A percentile compares a stretch with the other conserved stretches of the same genome.
These are phyloP conservation scores for Lolium rigidum DNA, from an alignment of 176 grass and related monocot genomes.

Conservation along the genomic window DNA sequence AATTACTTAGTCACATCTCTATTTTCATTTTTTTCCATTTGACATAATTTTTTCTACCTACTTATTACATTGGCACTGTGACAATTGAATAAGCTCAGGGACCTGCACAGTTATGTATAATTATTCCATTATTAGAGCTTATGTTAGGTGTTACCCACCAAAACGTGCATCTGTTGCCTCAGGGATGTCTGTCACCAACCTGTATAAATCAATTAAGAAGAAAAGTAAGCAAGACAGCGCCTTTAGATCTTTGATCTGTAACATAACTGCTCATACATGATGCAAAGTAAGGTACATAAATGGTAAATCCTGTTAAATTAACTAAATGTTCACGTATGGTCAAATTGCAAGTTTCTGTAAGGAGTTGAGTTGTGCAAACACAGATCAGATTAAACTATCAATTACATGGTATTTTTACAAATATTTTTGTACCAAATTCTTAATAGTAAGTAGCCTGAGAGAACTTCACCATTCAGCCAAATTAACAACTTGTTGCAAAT, in stretches of 20 bases:
- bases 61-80: not conserved
- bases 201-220: slow-evolving; percentile 47
- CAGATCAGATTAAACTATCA: not conserved
- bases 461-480: not conserved
- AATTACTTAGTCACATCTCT: slow-evolving; percentile 26
- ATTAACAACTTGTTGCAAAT: slow-evolving; percentile 13
- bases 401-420: slow-evolving; percentile 24
- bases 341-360: slow-evolving; percentile 4
- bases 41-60: slow-evolving; percentile 15
- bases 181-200: slow-evolving; percentile 93
- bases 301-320: slow-evolving; percentile 26
- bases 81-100: not conserved
- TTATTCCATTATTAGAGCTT: slow-evolving; percentile 37
- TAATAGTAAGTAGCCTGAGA: not conserved
- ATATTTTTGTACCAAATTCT: slow-evolving; percentile 15
- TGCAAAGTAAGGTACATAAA: slow-evolving; percentile 18
- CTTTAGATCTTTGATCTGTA: slow-evolving; percentile 46
- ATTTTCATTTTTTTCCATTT: slow-evolving; percentile 19
- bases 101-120: slow-evolving; percentile 30
- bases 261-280: slow-evolving; percentile 19
- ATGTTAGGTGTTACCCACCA: slow-evolving; percentile 70
- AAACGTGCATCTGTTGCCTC: slow-evolving; percentile 70
- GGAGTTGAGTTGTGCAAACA: slow-evolving; percentile 11
- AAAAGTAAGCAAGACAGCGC: slow-evolving; percentile 29
- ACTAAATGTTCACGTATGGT: slow-evolving; percentile 18